Evolutionary conservation across 768 basidiomycete genomes (phyloP), one percentile per base, ranked within the genome.

Genomic region (Podaxis rugospora): DNA sequence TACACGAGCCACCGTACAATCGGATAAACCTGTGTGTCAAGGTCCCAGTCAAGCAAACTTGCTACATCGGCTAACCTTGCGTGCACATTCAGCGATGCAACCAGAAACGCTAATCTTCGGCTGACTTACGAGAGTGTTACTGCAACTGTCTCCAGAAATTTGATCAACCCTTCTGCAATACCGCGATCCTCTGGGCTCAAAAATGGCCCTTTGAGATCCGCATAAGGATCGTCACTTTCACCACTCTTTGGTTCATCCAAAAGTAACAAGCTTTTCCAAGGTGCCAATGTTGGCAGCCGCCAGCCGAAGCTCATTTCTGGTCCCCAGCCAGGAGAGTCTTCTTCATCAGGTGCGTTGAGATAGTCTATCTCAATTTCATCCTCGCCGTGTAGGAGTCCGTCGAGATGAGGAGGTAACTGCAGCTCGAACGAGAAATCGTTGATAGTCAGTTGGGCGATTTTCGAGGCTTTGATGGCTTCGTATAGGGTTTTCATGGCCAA

Each of bases 1-100:
- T 92, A 87, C 32, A 98, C 90, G 32, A 99, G 80, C 84, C 94
- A 94, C 16, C 93, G 85, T 7, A 96, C 95, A n/a, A 91, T 85
- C 0, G 94, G 92, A 68, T 90, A 92, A 0, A 96, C 81, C 66
- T 96, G 92, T 0, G 83, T 77, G 65, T 93, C 86, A 5, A 93
- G 75, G 64, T 94, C 88, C 85, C 92, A 92, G 60, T 93, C 92
- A 42, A 95, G 75, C 37, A 92, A 70, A 68, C 80, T 87, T 2
- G 89, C 89, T 80, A 94, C 87, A 65, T 93, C 92, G 13, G 84
- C 84, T 36, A 95, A 77, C 49, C 90, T 92, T 25, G 52, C 62
- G 39, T 21, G 5, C 47, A 25, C 36, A 64, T 65, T 65, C 23
- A 55, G 53, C 25, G 23, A 49, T 14, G 10, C 18, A 18, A 44